Evolutionary conservation across 306 rosid genomes (phyloP), one percentile per base, ranked within the genome.

Genomic region (Luffa aegyptiaca): DNA sequence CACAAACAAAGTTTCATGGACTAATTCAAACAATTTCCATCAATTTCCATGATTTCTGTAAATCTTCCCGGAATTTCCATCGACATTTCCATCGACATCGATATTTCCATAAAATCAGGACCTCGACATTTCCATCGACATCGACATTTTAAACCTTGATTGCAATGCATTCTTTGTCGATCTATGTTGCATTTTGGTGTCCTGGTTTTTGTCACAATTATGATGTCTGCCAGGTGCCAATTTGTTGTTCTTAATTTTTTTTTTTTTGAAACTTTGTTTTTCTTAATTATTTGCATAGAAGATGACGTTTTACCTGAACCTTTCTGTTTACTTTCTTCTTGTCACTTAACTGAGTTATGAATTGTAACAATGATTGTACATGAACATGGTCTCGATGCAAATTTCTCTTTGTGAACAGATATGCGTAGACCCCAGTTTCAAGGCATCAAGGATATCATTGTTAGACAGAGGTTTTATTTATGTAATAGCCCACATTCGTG

Each of bases 401-500:
- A 81, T 77, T 42, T 81, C 62, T 62, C 58, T 44, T 74, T 79
- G 33, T 83, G 81, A 77, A 85, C 92, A 94, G 98, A 0, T 16
- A 8, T 92, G 93, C 80, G 1, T 91, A 81, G 97, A 92, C 84
- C 97, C 98, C 57, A 58, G 83, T 86, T 94, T 94, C 90, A 84
- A 83, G 86, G 84, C 90, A 70, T 70, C 97, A 68, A 92, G 97
- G 87, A 86, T 94, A 56, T 92, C 98, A 78, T 84, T 94, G 89
- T 85, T 94, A 85, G 95, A 94, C 80, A 90, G 92, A 51, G 98
- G 97, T 78, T 92, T 92, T 76, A 83, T 92, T 82, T 95, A 79
- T 91, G 97, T 87, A 78, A 92, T 95, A 79, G 97, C 97, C 86
- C 97, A 95, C 82, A 79, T 95, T 76, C 97, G 95, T 65, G 98